These are phyloP conservation scores for Pestalotiopsis sp. DNA, from an alignment of 2,329 filamentous ascomycete genomes.

Conservation along the genomic window DNA sequence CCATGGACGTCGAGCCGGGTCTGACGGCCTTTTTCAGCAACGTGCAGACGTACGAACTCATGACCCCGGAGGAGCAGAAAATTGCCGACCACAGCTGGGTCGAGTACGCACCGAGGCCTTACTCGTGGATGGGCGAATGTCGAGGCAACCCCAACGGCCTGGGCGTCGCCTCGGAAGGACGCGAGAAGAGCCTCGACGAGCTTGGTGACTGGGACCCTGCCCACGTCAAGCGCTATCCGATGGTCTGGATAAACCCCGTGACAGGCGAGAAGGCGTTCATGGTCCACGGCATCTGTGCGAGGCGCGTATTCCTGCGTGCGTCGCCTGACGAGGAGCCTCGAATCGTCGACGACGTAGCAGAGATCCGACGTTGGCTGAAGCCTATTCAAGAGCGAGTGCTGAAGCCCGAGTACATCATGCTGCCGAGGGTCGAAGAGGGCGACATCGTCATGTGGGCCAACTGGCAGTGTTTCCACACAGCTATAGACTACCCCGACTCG, in stretches of 20 bases:
- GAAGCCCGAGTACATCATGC: conserved; percentile 43
- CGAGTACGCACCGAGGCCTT: conserved; percentile 47
- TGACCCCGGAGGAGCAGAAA: conserved; percentile 42
- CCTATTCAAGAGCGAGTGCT: conserved; percentile 41
- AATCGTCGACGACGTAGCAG: conserved; percentile 38
- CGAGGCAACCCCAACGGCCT: conserved; percentile 42
- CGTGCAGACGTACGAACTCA: conserved; percentile 41
- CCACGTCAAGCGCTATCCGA: conserved; percentile 43
- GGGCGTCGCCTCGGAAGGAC: conserved; percentile 39
- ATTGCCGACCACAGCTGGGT: conserved; percentile 47
- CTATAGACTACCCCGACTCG: conserved; percentile 44
- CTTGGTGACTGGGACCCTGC: conserved; percentile 36
- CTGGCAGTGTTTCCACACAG: conserved; percentile 43
- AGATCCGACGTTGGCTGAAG: conserved; percentile 38
- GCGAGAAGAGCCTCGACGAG: conserved; percentile 39
- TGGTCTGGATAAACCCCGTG: conserved; percentile 48
- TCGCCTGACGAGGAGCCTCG: conserved; percentile 33
- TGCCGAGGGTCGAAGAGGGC: conserved; percentile 41
- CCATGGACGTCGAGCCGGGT: conserved; percentile 44
- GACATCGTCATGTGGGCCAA: conserved; percentile 49
- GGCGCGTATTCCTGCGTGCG: conserved; percentile 40
- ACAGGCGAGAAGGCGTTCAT: conserved; percentile 44
- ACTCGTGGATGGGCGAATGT: conserved; percentile 45
- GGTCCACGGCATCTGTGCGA: conserved; percentile 43
- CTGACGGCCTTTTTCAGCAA: conserved; percentile 47